Percentiles rank a stretch among this genome's conserved stretches.
These are phyloP conservation scores for Knufia petricola DNA, from an alignment of 2,329 filamentous ascomycete genomes.

Conservation along the genomic window DNA sequence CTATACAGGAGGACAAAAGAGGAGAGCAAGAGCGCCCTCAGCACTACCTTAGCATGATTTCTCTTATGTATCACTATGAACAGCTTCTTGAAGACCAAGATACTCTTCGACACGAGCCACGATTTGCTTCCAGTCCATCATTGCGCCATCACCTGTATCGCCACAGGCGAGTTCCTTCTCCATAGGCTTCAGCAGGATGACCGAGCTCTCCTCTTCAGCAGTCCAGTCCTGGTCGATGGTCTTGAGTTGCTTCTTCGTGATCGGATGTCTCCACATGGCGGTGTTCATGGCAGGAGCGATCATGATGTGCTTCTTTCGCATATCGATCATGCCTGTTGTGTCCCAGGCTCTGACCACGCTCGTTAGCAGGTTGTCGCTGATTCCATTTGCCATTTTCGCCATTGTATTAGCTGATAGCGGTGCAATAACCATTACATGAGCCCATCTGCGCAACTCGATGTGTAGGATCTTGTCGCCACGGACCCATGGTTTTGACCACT, in stretches of 20 bases:
- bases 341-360: constrained; percentile 85
- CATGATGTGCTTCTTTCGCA: constrained; percentile 55
- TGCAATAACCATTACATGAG: constrained; percentile 67
- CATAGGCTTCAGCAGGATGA: constrained; percentile 63
- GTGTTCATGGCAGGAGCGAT: constrained; percentile 82
- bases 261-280: constrained; percentile 78
- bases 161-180: constrained; percentile 76
- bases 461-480: constrained; percentile 75
- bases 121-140: constrained; percentile 72
- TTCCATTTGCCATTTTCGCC: constrained; percentile 70
- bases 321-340: constrained; percentile 52
- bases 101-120: constrained; percentile 34
- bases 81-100: constrained; percentile 10
- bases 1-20: constrained; percentile 19
- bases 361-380: constrained; percentile 64
- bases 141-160: constrained; percentile 70
- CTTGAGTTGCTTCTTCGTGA: constrained; percentile 63
- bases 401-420: constrained; percentile 77
- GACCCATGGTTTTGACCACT: constrained; percentile 71
- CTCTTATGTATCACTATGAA: constrained; percentile 13
- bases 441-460: constrained; percentile 78
- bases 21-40: constrained; percentile 9
- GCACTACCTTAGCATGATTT: constrained; percentile 8
- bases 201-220: constrained; percentile 42
- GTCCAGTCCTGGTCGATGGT: constrained; percentile 70